A percentile compares a stretch with the other conserved stretches of the same genome.
Evolutionary conservation across 352 stramenopile species (phyloP).

Genomic region (Phytophthora syringae): DNA sequence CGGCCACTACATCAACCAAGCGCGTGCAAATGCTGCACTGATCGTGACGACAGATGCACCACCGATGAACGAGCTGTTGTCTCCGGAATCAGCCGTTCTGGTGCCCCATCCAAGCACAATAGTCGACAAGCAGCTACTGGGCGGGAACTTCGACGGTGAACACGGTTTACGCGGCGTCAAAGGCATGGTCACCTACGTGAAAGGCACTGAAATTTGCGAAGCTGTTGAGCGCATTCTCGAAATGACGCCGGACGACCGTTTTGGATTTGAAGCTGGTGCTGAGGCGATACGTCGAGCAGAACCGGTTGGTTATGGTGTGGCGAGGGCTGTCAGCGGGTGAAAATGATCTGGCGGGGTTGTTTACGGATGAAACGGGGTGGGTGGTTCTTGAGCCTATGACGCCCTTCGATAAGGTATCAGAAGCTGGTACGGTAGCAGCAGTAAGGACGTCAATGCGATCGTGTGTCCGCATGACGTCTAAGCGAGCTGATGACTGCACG

Average conservation of each 20-base stretch:
- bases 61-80: constrained; percentile 75
- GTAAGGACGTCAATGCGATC: constrained; percentile 34
- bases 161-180: constrained; percentile 55
- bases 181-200: constrained; percentile 48
- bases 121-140: constrained; percentile 62
- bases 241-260: constrained; percentile 10
- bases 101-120: constrained; percentile 38
- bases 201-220: constrained; percentile 46
- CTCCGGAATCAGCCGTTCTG: constrained; percentile 47
- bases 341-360: constrained; percentile 33
- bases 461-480: constrained; percentile 36
- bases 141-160: constrained; percentile 51
- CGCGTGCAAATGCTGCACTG: constrained; percentile 45
- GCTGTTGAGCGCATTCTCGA: too few relatives aligned
- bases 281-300: constrained; percentile 41
- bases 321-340: constrained; percentile 42
- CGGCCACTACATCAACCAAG: constrained; percentile 80
- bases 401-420: constrained; percentile 2
- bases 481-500: constrained; percentile 11
- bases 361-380: constrained; percentile 41
- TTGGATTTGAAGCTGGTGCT: constrained; percentile 45
- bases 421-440: not conserved
- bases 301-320: constrained; percentile 41
- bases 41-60: constrained; percentile 61
- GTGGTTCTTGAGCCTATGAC: constrained; percentile 33